These are phyloP conservation scores for Angophora floribunda DNA, from an alignment of 345 rosid species.

Conservation along the genomic window DNA sequence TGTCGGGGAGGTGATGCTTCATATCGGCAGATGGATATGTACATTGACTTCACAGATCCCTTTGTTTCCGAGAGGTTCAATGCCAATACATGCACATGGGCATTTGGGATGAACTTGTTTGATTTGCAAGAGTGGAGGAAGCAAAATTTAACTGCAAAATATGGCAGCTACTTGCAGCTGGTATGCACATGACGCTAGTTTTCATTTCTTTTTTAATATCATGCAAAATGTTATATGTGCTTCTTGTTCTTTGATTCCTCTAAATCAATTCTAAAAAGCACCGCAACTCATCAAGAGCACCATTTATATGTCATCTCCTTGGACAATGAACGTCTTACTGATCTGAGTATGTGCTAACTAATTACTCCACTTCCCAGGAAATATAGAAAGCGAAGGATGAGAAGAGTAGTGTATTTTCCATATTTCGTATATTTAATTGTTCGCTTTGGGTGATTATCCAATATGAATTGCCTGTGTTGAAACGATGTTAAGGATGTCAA, in stretches of 20 bases:
- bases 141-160: slow-evolving; percentile 41
- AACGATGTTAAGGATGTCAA: neutral
- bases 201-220: neutral
- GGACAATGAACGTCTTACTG: neutral
- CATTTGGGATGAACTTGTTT: slow-evolving; percentile 88
- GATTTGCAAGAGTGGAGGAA: slow-evolving; percentile 80
- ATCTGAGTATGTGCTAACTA: neutral
- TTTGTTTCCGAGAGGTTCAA: slow-evolving; percentile 45
- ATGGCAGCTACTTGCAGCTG: slow-evolving; percentile 53
- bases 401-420: neutral
- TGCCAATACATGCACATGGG: slow-evolving; percentile 83
- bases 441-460: neutral
- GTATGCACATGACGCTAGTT: slow-evolving; percentile 23
- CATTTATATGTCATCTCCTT: neutral
- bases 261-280: neutral
- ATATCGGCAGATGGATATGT: slow-evolving; percentile 45
- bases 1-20: slow-evolving; percentile 55
- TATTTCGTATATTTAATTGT: neutral
- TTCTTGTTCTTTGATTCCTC: neutral
- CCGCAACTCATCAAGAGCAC: neutral
- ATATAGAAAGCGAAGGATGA: neutral
- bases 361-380: neutral
- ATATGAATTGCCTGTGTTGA: neutral
- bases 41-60: slow-evolving; percentile 64
- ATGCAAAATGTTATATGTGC: neutral